A percentile compares a stretch with the other conserved stretches of the same genome.
Conservation (phyloP, 1,139 yeast species). For the Blastobotrys arbuscula region DNA sequence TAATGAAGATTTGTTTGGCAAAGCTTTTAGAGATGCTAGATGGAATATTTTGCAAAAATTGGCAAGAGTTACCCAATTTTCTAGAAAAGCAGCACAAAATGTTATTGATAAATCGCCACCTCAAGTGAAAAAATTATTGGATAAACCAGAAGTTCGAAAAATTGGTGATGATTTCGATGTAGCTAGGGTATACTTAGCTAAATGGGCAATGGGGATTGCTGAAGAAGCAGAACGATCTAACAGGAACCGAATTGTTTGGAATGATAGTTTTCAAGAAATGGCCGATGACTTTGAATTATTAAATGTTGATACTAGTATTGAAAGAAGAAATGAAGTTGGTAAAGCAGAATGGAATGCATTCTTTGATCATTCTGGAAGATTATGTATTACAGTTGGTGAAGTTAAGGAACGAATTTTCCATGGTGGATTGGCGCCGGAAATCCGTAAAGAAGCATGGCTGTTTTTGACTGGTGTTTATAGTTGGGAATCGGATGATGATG, state of each 20-base stretch:
- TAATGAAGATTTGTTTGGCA: constrained; percentile 24
- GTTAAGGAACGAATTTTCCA: constrained; percentile 81
- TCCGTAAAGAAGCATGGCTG: constrained; percentile 77
- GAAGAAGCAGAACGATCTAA: constrained; percentile 76
- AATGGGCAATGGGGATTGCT: constrained; percentile 95
- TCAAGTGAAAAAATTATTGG: constrained; percentile 53
- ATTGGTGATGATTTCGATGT: constrained; percentile 90
- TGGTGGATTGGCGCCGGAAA: constrained; percentile 65
- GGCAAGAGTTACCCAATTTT: constrained; percentile 71
- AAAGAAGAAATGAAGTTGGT: constrained; percentile 61
- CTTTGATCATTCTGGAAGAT: constrained; percentile 73
- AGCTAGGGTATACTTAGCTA: constrained; percentile 85
- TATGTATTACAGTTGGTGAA: constrained; percentile 66
- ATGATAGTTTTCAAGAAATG: constrained; percentile 40
- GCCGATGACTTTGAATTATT: constrained; percentile 64
- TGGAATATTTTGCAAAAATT: constrained; percentile 84
- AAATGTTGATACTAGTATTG: constrained; percentile 54
- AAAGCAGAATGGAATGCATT: constrained; percentile 78
- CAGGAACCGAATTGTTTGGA: constrained; percentile 45
- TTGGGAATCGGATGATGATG: constrained; percentile 76
- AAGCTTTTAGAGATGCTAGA: constrained; percentile 57
- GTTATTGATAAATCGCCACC: constrained; percentile 64
- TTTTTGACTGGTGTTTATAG: constrained; percentile 79
- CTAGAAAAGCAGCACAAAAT: constrained; percentile 53
- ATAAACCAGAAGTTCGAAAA: constrained; percentile 71